These are phyloP conservation scores for Colletotrichum phormii DNA, from an alignment of 2,329 filamentous ascomycete genomes.

Conservation along the genomic window DNA sequence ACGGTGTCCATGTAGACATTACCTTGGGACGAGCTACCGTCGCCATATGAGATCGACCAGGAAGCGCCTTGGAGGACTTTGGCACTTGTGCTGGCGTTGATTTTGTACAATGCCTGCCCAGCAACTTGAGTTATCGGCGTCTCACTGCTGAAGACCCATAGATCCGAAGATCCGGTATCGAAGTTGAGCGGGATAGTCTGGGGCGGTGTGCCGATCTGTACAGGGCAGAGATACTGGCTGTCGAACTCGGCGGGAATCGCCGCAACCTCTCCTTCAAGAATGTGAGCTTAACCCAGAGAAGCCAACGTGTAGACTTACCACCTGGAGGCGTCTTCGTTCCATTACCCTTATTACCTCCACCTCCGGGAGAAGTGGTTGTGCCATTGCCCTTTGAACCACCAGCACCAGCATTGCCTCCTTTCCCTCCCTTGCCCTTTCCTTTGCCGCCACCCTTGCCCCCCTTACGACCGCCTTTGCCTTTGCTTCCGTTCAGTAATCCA, in stretches of 20 bases:
- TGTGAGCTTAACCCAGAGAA: conserved; percentile 28
- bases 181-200: conserved; percentile 54
- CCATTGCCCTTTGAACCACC: conserved; percentile 24
- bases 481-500: conserved; percentile 40
- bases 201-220: conserved; percentile 65
- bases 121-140: conserved; percentile 48
- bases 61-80: conserved; percentile 49
- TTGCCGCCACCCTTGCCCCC: conserved; percentile 10
- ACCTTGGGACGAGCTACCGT: conserved; percentile 55
- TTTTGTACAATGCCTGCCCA: conserved; percentile 54
- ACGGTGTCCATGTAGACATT: conserved; percentile 57
- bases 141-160: conserved; percentile 61
- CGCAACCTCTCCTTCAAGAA: conserved; percentile 48
- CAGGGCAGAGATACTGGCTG: conserved; percentile 65
- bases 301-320: not conserved
- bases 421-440: conserved; percentile 7
- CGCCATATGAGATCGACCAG: conserved; percentile 58
- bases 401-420: conserved; percentile 5
- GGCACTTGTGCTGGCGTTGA: conserved; percentile 52
- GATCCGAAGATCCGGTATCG: conserved; percentile 57
- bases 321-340: conserved; percentile 6
- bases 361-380: conserved; percentile 4
- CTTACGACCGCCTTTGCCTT: not conserved
- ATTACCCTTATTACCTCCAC: conserved; percentile 15
- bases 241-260: conserved; percentile 60